Evolutionary conservation across 768 basidiomycete genomes (phyloP).

Genomic region (Boletus rubropictus): DNA sequence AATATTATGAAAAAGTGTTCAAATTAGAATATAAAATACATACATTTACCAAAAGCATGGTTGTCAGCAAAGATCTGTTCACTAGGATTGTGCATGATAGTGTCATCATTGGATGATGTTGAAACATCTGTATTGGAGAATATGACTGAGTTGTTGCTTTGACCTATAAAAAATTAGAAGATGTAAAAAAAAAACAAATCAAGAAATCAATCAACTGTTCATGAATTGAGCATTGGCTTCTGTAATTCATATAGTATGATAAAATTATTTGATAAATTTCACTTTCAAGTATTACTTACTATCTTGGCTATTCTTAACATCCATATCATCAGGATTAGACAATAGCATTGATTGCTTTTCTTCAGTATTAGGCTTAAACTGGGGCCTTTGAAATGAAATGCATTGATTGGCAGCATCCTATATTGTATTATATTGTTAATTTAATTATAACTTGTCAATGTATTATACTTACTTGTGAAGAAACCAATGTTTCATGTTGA

Average conservation of each 20-base stretch:
- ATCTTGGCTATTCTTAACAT: not conserved
- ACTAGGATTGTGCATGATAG: too few relatives aligned
- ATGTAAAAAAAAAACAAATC: too few relatives aligned
- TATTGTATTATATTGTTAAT: not conserved
- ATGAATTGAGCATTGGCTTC: too few relatives aligned
- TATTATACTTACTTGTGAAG: constrained; percentile 9
- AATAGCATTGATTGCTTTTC: not conserved
- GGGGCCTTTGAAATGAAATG: not conserved
- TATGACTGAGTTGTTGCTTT: too few relatives aligned
- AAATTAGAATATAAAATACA: not conserved
- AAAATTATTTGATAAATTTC: not conserved
- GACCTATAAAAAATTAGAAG: too few relatives aligned
- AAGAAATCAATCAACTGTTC: too few relatives aligned
- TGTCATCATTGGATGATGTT: not conserved
- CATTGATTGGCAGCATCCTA: not conserved
- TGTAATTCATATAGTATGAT: too few relatives aligned
- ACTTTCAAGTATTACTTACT: not conserved
- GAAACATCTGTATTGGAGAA: too few relatives aligned
- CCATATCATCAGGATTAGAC: not conserved
- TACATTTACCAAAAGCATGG: not conserved
- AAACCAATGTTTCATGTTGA: not conserved
- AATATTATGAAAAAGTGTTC: not conserved
- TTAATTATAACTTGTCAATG: rapidly evolving
- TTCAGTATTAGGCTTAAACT: not conserved
- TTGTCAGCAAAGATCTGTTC: too few relatives aligned